Percentiles rank a stretch among this genome's conserved stretches.
These are phyloP conservation scores for Epichloe sylvatica DNA, from an alignment of 2,329 filamentous ascomycete species.

Conservation along the genomic window DNA sequence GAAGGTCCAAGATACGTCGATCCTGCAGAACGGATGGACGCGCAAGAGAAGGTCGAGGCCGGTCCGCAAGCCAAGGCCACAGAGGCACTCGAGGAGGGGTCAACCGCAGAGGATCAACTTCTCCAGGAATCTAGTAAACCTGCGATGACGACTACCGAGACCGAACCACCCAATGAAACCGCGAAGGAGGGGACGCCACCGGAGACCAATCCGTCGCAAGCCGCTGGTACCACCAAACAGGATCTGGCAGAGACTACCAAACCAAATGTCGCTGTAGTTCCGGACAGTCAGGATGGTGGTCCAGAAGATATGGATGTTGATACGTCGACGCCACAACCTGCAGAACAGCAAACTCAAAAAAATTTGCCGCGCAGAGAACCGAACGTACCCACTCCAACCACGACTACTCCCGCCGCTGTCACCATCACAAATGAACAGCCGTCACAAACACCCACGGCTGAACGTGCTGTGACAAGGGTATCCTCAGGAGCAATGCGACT, in stretches of 20 bases:
- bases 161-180: slow-evolving; percentile 3
- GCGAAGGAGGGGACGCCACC: neutral
- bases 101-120: slow-evolving; percentile 29
- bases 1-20: slow-evolving; percentile 46
- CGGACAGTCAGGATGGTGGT: slow-evolving; percentile 22
- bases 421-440: neutral
- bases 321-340: slow-evolving; percentile 11
- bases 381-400: slow-evolving; percentile 2
- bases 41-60: slow-evolving; percentile 22
- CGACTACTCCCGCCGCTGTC: slow-evolving; percentile 7
- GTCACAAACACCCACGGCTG: slow-evolving; percentile 13
- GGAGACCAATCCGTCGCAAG: neutral
- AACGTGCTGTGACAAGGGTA: slow-evolving; percentile 53
- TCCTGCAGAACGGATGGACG: slow-evolving; percentile 25
- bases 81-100: slow-evolving; percentile 1
- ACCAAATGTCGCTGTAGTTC: slow-evolving; percentile 13
- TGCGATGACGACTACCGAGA: slow-evolving; percentile 10
- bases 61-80: neutral
- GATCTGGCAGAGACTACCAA: neutral
- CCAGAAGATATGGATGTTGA: slow-evolving; percentile 24
- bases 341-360: slow-evolving; percentile 7
- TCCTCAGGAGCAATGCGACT: slow-evolving; percentile 56
- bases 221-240: neutral
- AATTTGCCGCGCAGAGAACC: neutral
- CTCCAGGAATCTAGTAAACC: slow-evolving; percentile 28